These are phyloP conservation scores for Cucurbitaria berberidis DNA, from an alignment of 2,329 filamentous ascomycete genomes.

Conservation along the genomic window DNA sequence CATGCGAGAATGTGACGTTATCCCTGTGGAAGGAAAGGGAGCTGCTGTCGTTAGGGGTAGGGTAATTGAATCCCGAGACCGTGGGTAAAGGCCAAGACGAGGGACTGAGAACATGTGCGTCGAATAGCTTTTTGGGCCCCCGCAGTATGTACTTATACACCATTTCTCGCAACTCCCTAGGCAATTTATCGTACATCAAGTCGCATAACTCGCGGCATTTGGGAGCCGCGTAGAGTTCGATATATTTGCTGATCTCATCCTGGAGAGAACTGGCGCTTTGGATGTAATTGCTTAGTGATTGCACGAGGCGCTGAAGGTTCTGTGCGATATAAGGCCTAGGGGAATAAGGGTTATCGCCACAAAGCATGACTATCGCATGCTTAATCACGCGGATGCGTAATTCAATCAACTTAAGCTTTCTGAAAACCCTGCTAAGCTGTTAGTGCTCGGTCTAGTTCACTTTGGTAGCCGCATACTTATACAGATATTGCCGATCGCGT, in stretches of 20 bases:
- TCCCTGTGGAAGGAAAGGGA: too few species aligned
- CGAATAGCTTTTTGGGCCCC: neutral
- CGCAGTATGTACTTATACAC: neutral
- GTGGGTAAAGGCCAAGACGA: neutral
- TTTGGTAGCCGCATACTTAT: too few species aligned
- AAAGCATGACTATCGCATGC: too few species aligned
- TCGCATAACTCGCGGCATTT: neutral
- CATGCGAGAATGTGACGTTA: neutral
- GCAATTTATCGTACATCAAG: neutral
- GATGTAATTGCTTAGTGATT: neutral
- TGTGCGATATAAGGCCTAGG: too few species aligned
- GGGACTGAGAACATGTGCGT: neutral
- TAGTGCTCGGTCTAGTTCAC: too few species aligned
- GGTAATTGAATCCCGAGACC: too few species aligned
- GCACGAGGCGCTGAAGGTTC: neutral
- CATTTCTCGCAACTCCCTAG: neutral
- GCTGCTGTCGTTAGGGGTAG: too few species aligned
- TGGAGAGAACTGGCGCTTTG: neutral
- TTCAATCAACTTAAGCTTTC: too few species aligned
- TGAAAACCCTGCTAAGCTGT: too few species aligned
- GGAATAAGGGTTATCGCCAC: too few species aligned
- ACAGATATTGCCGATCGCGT: too few species aligned
- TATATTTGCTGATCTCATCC: neutral
- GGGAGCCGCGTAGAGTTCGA: neutral
- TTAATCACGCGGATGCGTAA: too few species aligned